Evolutionary conservation across 352 stramenopile genomes (phyloP), one percentile per base, ranked within the genome.

Genomic region (Phytophthora fragariaefolia): DNA sequence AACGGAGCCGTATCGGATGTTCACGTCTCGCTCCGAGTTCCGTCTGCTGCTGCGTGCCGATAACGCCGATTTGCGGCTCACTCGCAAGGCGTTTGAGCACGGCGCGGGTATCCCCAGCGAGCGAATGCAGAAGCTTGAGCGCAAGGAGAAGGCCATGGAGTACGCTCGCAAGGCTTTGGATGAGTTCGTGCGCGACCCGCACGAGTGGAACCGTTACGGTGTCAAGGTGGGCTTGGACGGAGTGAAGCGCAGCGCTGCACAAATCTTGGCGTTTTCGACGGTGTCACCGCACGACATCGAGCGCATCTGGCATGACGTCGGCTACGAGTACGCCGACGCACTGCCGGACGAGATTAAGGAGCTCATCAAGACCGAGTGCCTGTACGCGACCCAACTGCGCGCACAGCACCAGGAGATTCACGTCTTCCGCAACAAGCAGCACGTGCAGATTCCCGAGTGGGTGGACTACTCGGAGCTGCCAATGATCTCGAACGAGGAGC

Each of bases 1-100:
- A 13, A 96, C 89, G 7, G 98, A 99, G 70, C 98, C 97, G 4
- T 99, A 99, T 71, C 91, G 98, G 54, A 99, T 99, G 97, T 99
- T 99, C 76, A 99, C 98, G 1, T 98, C 89, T n/a, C 82, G 97
- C 24, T 97, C 91, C 20, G 97, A 99, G 79, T 97, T 93, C 66
- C 80, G 91, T 2, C 66, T 97, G 30, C 55, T 91, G 38, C 73
- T 97, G 49, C 84, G 91, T n/a, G 80, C 81, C 30, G 98, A 99
- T 72, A 99, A 99, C 77, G 96, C 97, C 8, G 98, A 99, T 77
- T 68, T 99, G 57, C 88, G 98, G 50, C 79, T 99, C 36, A 99
- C 97, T 51, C 82, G 88, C 6, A 96, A 94, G 61, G 98, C 97
- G 20, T 92, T 93, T 27, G 87, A 98, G 17, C 66, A 79, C 23